Percentiles rank a stretch among this genome's conserved stretches.
Evolutionary conservation across 192 early-diverging fungal species (phyloP).

Genomic region (Entomortierella parvispora): DNA sequence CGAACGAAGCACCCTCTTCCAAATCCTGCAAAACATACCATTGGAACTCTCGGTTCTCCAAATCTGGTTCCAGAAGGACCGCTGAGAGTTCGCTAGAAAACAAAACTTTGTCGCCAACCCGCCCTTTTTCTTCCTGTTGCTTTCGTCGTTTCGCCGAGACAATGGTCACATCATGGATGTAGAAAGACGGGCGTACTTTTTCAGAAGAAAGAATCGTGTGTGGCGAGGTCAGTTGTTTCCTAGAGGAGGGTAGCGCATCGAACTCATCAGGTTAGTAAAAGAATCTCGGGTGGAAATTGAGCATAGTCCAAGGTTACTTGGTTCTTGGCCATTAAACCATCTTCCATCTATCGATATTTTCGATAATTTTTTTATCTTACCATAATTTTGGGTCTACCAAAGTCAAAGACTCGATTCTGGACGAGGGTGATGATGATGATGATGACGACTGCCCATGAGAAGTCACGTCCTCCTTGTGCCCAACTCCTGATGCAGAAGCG

Average conservation of each 20-base stretch:
- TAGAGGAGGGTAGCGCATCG: neutral
- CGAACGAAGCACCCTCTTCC: slow-evolving; percentile 43
- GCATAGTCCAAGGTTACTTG: neutral
- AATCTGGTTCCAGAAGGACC: slow-evolving; percentile 3
- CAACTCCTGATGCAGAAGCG: neutral
- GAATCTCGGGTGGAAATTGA: neutral
- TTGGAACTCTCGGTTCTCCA: slow-evolving; percentile 25
- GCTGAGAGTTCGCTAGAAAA: neutral
- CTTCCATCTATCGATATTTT: neutral
- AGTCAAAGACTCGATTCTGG: no score
- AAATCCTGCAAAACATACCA: slow-evolving; percentile 54
- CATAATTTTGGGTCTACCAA: no score
- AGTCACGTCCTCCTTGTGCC: neutral
- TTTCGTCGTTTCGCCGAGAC: neutral
- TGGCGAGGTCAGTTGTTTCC: slow-evolving; percentile 30
- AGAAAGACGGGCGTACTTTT: slow-evolving; percentile 18
- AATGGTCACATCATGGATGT: slow-evolving; percentile 10
- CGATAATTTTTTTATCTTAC: neutral
- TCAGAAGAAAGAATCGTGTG: slow-evolving; percentile 30
- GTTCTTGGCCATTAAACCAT: no score
- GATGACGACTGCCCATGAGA: no score
- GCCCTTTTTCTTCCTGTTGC: neutral
- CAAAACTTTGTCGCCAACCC: neutral
- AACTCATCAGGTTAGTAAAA: neutral
- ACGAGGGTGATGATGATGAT: no score